Evolutionary conservation across 2,329 filamentous ascomycete species (phyloP), one percentile per base, ranked within the genome.

Genomic region (Epichloe glyceriae): DNA sequence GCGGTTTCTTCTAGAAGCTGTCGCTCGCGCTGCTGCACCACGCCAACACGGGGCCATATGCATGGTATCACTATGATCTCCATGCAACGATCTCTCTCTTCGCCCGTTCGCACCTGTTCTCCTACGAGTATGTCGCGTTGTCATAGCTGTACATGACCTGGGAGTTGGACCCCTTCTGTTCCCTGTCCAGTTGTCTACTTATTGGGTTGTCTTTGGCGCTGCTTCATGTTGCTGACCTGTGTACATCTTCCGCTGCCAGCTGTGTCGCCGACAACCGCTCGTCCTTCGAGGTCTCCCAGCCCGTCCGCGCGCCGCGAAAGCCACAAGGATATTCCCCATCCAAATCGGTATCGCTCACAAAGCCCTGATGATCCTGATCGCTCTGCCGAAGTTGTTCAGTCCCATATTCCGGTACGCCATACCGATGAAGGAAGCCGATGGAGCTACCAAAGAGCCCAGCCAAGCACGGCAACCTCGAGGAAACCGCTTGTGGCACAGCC

Each of bases 51-150:
- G 49, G 44, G 44, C 54, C 56, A 52, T 52, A 52, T 64, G 61
- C 62, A 74, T 73, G 71, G 69, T 65, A 65, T 67, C 73, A 75
- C 64, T 67, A 79, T 80, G 74, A 75, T 77, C 64, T 75, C 76
- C 67, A 79, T 80, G 76, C 75, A 80, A 68, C 75, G 75, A 60
- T 80, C 78, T 56, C 70, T 76, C 55, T 82, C 80, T 57, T 82
- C 80, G 65, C 76, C 79, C 60, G 78, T 79, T 67, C 74, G 74
- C 68, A 71, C 74, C 57, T 72, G 74, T 61, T 70, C 75, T 58
- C 75, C 76, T 66, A 70, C 74, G 61, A 73, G 80, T 83, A 81
- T 65, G 80, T 83, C 40, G 42, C 46, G 22, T 30, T 44, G 20
- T n/a, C 33, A 33, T 35, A 5, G 3, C 15, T 44, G 19, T 20